These are phyloP conservation scores for Vicia faba DNA, from an alignment of 306 rosid genomes.

Conservation along the genomic window DNA sequence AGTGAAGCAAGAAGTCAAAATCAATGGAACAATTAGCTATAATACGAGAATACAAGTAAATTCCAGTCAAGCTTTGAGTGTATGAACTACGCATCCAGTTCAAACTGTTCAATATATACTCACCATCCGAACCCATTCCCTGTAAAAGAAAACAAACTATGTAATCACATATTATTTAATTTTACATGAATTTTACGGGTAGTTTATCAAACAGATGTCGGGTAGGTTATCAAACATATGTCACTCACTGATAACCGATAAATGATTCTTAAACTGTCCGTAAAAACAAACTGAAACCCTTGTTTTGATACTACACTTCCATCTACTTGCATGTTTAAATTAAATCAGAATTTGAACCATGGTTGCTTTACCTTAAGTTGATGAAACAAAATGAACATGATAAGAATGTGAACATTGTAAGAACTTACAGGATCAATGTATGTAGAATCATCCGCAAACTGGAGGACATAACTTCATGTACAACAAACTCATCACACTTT, in stretches of 20 bases:
- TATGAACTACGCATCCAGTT: slow-evolving; percentile 50
- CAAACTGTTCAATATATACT: slow-evolving; percentile 91
- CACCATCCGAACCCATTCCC: slow-evolving; percentile 99
- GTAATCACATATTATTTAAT: slow-evolving; percentile 24
- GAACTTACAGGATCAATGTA: slow-evolving; percentile 89
- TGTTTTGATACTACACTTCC: slow-evolving; percentile 88
- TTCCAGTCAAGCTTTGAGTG: slow-evolving; percentile 18
- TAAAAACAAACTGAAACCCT: slow-evolving; percentile 90
- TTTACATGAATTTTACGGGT: slow-evolving; percentile 8
- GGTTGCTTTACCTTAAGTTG: slow-evolving; percentile 24
- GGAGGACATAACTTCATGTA: slow-evolving; percentile 79
- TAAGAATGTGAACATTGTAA: slow-evolving; percentile 10
- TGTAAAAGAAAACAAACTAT: slow-evolving; percentile 39
- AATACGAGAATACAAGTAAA: too few species aligned
- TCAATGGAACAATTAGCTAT: slow-evolving; percentile 12
- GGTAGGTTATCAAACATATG: slow-evolving; percentile 5
- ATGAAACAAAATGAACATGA: slow-evolving; percentile 9
- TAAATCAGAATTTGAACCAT: slow-evolving; percentile 16
- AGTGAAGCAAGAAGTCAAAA: slow-evolving; percentile 25
- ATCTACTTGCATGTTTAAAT: slow-evolving; percentile 64
- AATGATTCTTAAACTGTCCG: slow-evolving; percentile 94
- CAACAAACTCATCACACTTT: slow-evolving; percentile 31
- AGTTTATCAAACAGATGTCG: too few species aligned
- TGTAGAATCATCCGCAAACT: slow-evolving; percentile 83
- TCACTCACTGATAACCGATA: slow-evolving; percentile 85